phyloP scores from a whole-genome alignment of 1,139 yeast species.

The Protomyces inouyei region DNA sequence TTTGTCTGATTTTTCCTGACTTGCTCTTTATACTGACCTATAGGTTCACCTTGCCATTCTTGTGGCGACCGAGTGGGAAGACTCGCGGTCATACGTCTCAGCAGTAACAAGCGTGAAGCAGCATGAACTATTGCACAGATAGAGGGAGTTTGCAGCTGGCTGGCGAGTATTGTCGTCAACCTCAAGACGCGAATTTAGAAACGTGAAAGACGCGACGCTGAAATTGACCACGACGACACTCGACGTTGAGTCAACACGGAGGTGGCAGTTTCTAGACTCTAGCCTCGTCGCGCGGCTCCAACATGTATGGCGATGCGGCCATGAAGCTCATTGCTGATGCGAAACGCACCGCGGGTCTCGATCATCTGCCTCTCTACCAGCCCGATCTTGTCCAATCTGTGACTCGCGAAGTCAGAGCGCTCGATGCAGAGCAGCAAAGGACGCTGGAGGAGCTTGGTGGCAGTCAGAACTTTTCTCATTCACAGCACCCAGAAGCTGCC shows the following conservation, averaged over 20 bases:
- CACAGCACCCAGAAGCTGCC: slow-evolving; percentile 39
- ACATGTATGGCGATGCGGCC: slow-evolving; percentile 86
- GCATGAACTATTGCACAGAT: no score
- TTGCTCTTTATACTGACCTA: no score
- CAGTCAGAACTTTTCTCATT: slow-evolving; percentile 45
- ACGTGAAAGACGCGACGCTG: background rate
- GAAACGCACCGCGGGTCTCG: slow-evolving; percentile 64
- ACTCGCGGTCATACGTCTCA: no score
- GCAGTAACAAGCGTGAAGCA: no score
- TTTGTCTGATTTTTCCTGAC: no score
- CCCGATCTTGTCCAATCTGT: slow-evolving; percentile 68
- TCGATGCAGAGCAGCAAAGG: slow-evolving; percentile 49
- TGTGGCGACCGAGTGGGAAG: no score
- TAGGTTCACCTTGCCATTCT: no score
- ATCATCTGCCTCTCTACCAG: slow-evolving; percentile 66
- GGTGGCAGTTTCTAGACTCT: background rate
- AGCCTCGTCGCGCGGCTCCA: background rate
- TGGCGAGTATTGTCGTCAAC: background rate
- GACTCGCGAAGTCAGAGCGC: slow-evolving; percentile 44
- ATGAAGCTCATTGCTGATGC: slow-evolving; percentile 79
- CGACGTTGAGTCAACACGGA: background rate
- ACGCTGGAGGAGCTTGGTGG: slow-evolving; percentile 38
- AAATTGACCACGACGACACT: background rate
- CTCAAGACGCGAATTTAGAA: background rate
- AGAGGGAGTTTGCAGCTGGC: background rate